Evolutionary conservation across 2,329 filamentous ascomycete species (phyloP).

Genomic region (Nemania sp.): DNA sequence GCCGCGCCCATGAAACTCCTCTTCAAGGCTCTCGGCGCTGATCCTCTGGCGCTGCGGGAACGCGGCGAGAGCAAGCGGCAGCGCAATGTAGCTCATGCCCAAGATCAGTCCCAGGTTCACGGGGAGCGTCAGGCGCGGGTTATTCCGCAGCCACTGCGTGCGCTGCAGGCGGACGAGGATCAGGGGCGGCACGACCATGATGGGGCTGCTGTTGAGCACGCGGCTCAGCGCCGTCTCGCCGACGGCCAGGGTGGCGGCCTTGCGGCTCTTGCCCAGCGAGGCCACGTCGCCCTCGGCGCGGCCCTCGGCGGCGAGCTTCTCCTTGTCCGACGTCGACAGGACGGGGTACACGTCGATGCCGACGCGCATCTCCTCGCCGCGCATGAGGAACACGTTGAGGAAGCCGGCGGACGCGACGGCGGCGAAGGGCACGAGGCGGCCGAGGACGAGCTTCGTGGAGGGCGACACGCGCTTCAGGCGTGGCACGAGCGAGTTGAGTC

Average conservation of each 20-base stretch:
- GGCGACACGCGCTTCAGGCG: slow-evolving; percentile 77
- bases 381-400: slow-evolving; percentile 97
- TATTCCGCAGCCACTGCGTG: slow-evolving; percentile 77
- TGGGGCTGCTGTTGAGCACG: slow-evolving; percentile 91
- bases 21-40: slow-evolving; percentile 74
- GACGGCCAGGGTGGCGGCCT: slow-evolving; percentile 86
- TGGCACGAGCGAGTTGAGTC: slow-evolving; percentile 87
- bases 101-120: slow-evolving; percentile 89
- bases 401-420: slow-evolving; percentile 90
- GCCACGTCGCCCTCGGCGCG: slow-evolving; percentile 66
- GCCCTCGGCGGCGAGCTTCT: slow-evolving; percentile 58
- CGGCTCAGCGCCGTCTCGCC: slow-evolving; percentile 90
- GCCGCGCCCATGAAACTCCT: slow-evolving; percentile 82
- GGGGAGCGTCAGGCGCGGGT: slow-evolving; percentile 77
- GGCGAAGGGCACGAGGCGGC: slow-evolving; percentile 92
- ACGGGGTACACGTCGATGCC: slow-evolving; percentile 94
- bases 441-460: slow-evolving; percentile 74
- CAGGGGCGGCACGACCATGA: slow-evolving; percentile 95
- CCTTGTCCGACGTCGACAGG: slow-evolving; percentile 71
- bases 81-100: slow-evolving; percentile 81
- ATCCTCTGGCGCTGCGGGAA: slow-evolving; percentile 93
- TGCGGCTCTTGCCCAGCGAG: slow-evolving; percentile 83
- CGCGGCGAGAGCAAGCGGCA: slow-evolving; percentile 86
- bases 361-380: slow-evolving; percentile 88
- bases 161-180: slow-evolving; percentile 83